Conservation (phyloP, 768 basidiomycete species). For the Inosperma sp. region DNA sequence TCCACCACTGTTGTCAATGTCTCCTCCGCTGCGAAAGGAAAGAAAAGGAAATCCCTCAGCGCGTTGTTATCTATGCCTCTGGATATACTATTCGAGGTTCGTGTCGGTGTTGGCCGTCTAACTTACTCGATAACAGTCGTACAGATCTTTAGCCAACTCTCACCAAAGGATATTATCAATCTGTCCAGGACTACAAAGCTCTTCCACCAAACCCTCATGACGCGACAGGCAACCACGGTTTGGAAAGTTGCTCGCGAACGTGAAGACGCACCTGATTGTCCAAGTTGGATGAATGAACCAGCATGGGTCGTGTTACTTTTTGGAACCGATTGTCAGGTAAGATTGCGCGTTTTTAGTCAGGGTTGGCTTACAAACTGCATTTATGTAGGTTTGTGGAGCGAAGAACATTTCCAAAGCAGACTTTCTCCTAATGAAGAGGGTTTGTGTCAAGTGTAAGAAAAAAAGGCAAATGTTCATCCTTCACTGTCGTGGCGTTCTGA, state of each 20-base stretch:
- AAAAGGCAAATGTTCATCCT: not conserved
- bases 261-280: constrained; percentile 18
- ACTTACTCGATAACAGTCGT: too few relatives aligned
- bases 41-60: too few relatives aligned
- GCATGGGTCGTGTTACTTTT: constrained; percentile 28
- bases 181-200: constrained; percentile 23
- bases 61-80: too few relatives aligned
- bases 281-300: constrained; percentile 22
- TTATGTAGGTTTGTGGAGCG: constrained; percentile 24
- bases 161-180: constrained; percentile 22
- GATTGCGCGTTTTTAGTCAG: not conserved
- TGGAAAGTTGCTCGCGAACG: constrained; percentile 25
- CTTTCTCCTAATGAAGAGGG: not conserved
- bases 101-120: too few relatives aligned
- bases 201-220: constrained; percentile 20
- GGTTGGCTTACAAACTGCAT: not conserved
- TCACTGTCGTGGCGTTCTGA: not conserved
- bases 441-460: not conserved
- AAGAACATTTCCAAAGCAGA: constrained; percentile 16
- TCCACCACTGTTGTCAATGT: too few relatives aligned
- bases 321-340: constrained; percentile 23
- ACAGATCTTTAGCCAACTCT: constrained; percentile 25
- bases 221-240: constrained; percentile 13
- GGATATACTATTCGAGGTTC: too few relatives aligned
- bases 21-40: too few relatives aligned